Base-by-base conservation (phyloP, 2,329 filamentous ascomycete species). In the Harringtonia aguacate region DNA sequence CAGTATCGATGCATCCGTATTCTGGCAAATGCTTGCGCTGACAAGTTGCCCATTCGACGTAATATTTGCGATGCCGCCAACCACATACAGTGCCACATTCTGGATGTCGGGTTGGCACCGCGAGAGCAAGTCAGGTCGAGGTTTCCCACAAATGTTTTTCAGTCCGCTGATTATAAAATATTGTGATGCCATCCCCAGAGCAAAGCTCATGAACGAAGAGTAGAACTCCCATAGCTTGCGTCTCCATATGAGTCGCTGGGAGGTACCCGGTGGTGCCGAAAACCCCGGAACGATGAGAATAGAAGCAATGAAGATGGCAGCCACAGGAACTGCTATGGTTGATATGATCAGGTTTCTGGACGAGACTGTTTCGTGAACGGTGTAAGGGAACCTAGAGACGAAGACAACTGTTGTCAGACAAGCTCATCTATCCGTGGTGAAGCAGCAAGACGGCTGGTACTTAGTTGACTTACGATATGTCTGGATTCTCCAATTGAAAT, bases 221-320 rank as follows among this genome's bases (percentile, higher is more conserved):
- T 95, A 87, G 60, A 86, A 80, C 61, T 95, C 89, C 88, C 89
- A 95, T 2, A 95, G 60, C 64, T 92, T 95, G 51, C 86, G 75
- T 58, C 76, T 77, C 79, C 86, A 88, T 37, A 89, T 69, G 43
- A 86, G 63, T 4, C 72, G 61, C 50, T 72, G 72, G 3, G 84
- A 77, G 0, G 81, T 80, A 17, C 73, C 70, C 36, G 68, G 69
- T n/a, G 76, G 72, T 1, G 81, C 79, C 2, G 79, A 81, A 7
- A 77, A 73, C 4, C 84, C 86, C 2, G 87, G 87, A 1, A 92
- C 78, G 52, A 92, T 69, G 48, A 79, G 51, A 27, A 94, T 61
- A 34, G 77, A 77, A 46, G 90, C 72, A 41, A 86, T 34, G 42
- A 83, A 61, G 53, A 94, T 81, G 50, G 88, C 67, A 47, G 72